Percentiles rank a stretch among this genome's conserved stretches.
phyloP scores from a whole-genome alignment of 208 protist genomes.

The Trypanosoma theileri region DNA sequence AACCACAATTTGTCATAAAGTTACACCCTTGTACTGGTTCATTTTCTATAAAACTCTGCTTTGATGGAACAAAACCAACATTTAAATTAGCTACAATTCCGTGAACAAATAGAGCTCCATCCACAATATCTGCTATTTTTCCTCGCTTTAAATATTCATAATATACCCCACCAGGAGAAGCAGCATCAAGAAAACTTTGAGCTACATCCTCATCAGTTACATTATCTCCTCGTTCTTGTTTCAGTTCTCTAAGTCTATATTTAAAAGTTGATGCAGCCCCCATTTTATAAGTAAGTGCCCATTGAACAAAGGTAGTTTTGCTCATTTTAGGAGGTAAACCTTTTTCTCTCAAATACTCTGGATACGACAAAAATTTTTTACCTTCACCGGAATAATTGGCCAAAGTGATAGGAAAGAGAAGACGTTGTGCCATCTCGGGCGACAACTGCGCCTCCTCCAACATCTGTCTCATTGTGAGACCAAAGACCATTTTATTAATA shows the following conservation, averaged over 20 bases:
- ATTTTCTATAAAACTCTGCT: constrained; percentile 13
- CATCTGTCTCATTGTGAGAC: constrained; percentile 13
- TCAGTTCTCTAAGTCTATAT: constrained; percentile 63
- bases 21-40: neutral
- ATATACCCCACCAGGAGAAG: constrained; percentile 66
- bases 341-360: constrained; percentile 17
- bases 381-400: constrained; percentile 7
- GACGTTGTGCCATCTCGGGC: constrained; percentile 17
- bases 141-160: constrained; percentile 69
- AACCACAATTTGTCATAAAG: constrained; percentile 1
- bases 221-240: constrained; percentile 12
- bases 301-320: constrained; percentile 47
- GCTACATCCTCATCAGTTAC: constrained; percentile 57
- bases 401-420: constrained; percentile 29
- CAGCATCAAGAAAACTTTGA: constrained; percentile 62
- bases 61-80: constrained; percentile 64
- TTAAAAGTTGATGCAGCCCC: constrained; percentile 63
- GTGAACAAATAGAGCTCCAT: constrained; percentile 85
- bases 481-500: constrained; percentile 88
- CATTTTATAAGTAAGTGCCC: constrained; percentile 68
- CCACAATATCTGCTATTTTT: constrained; percentile 50
- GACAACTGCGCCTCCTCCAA: constrained; percentile 30
- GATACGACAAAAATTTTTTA: constrained; percentile 20
- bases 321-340: constrained; percentile 9
- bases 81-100: constrained; percentile 67